Base-by-base conservation (phyloP, 345 rosid species). In the Erysimum cheiranthoides region DNA sequence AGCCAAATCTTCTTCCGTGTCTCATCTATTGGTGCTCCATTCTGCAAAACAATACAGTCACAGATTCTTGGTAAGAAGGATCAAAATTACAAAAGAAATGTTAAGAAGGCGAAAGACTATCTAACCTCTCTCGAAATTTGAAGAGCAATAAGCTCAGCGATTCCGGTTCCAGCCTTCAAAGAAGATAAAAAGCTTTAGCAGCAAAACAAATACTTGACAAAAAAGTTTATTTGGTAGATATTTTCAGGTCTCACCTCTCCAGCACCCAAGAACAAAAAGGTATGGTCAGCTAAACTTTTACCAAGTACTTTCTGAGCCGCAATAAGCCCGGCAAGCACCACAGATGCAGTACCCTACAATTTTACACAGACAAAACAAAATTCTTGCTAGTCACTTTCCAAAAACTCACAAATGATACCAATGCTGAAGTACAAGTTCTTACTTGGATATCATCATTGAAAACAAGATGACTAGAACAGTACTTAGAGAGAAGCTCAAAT, bases 361-460 rank as follows among this genome's bases (percentile, higher is more conserved):
- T 54, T 36, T 13, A 36, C 53, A 64, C 14, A 8, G 17, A 43
- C 43, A 63, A n/a, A 43, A 45, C 38, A 28, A n/a, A n/a, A 5
- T 32, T 53, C 14, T 68, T 34, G 3, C 57, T 52, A 42, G 14
- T 63, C 8, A 53, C 21, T 1, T 35, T 62, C 28, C 30, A 46
- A 39, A 13, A 70, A 30, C n/a, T 70, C 52, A 53, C 39, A 64
- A 68, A 58, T 49, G n/a, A 40, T 42, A 45, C 30, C 6, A 53
- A 1, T 58, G 14, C 39, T 25, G 38, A 59, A 49, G n/a, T 59
- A 52, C 21, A 50, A 18, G 38, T 17, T 16, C 34, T 81, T 74
- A 92, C 98, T 95, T 94, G 96, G 60, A 94, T 94, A 68, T 94
- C 98, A 72, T 94, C 97, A 47, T 94, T 94, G 82, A 94, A 94